Base-by-base conservation (phyloP, 176 grass and related monocot genomes). In the Chloris gayana region DNA sequence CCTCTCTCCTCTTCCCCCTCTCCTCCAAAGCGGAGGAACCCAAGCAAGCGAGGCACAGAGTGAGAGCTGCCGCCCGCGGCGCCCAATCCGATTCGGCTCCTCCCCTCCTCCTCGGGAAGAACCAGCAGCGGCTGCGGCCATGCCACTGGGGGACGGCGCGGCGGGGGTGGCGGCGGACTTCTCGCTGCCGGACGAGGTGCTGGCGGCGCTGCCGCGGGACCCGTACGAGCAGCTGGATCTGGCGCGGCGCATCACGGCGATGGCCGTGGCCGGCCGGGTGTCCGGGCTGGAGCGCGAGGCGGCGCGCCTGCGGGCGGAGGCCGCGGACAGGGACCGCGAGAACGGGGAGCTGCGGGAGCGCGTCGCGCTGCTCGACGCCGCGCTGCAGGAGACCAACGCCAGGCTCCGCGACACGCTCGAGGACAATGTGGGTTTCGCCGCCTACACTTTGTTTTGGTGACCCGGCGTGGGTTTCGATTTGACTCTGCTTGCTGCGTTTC, bases 161-260 rank as follows among this genome's bases (percentile, higher is more conserved):
- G 67, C 64, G 25, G 64, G 37, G 69, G 3, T 24, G 67, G 9
- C 41, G 15, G 82, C 67, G 45, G 83, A 85, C 67, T 89, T 89
- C 87, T 41, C 78, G 83, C 88, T 99, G 27, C 84, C 96, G 39
- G 82, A 87, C 32, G 92, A 91, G 72, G 60, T 99, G 60, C 77
- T 89, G 82, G 92, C 90, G 29, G 92, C 87, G 86, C 86, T 99
- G 64, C 96, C 96, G 68, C 72, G 73, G 71, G 93, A 95, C 84
- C 90, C 90, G 0, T 90, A 93, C 79, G 90, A 93, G 81, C 92
- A 95, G 89, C 90, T 99, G 71, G 90, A 99, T 90, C 84, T 99
- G 72, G 96, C 92, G 49, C 90, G 88, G 35, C 94, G 91, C 76
- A 95, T 99, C 81, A 91, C 96, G 31, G 89, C 92, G 84, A 80